Conservation (phyloP, 78 protist genomes). For the Dictyostelium firmibasis region DNA sequence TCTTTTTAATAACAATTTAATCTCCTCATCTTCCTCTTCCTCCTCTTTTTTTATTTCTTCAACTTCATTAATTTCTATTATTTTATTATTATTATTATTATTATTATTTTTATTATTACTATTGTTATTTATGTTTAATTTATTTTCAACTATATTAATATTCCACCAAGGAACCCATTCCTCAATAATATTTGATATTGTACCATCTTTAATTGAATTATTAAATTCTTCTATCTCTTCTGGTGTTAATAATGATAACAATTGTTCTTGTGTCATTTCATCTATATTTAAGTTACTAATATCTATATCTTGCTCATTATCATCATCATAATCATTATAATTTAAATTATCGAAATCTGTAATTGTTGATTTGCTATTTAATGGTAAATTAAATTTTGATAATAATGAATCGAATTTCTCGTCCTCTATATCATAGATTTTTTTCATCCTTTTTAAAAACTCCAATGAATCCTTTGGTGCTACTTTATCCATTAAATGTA, state of each 20-base stretch:
- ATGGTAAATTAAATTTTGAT: background rate
- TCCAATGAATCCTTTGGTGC: slow-evolving; percentile 21
- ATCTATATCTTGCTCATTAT: background rate
- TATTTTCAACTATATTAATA: background rate
- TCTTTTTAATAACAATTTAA: background rate
- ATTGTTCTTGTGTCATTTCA: slow-evolving; percentile 37
- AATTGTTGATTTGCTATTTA: background rate
- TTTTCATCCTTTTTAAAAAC: slow-evolving; percentile 45
- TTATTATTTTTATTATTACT: background rate
- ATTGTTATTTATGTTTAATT: background rate
- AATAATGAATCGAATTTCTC: slow-evolving; percentile 6
- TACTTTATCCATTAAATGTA: slow-evolving; percentile 24
- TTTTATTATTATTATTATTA: background rate
- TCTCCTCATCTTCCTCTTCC: background rate
- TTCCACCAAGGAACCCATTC: slow-evolving; percentile 71
- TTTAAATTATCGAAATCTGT: background rate
- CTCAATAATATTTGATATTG: slow-evolving; percentile 10
- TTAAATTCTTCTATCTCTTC: slow-evolving; percentile 39
- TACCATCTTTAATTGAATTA: slow-evolving; percentile 51
- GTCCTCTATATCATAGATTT: slow-evolving; percentile 46
- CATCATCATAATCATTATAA: background rate
- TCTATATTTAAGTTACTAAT: background rate
- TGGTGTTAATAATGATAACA: slow-evolving; percentile 4
- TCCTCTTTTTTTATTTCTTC: background rate
- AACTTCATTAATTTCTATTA: slow-evolving; percentile 13